Evolutionary conservation across 2,329 filamentous ascomycete species (phyloP), one percentile per base, ranked within the genome.

Genomic region (Xylariaceae sp.): DNA sequence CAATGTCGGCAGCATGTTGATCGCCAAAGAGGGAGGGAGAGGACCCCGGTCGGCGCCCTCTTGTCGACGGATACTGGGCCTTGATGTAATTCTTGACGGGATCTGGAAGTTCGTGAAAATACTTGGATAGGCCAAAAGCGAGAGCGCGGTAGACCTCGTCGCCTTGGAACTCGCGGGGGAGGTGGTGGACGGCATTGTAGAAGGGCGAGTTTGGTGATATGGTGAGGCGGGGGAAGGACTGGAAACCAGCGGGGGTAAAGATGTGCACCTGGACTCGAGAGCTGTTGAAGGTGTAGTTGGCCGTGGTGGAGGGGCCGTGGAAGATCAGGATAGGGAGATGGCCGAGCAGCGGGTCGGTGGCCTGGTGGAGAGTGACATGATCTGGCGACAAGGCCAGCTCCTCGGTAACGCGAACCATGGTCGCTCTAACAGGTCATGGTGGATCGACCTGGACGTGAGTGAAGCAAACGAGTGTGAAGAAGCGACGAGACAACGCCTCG

Each of bases 261-360:
- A 99, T 84, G 75, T 97, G 94, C 65, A 94, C 84, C 78, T 97
- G 93, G 67, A 97, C 92, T 74, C 94, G 89, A 64, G 93, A 97
- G 76, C 89, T 93, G 76, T 91, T 95, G 70, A 87, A 85, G 53
- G 86, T 90, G 66, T 88, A 89, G 76, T 96, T 95, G 69, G 90
- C 87, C 49, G 91, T 95, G 35, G 92, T 92, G 51, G 93, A 93
- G 13, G 92, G 85, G 11, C 93, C 93, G 74, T 97, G 90, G 80
- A 97, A 97, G 74, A 97, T 82, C 67, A 97, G 82, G 67, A 97
- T 81, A 55, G 92, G 86, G 63, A 92, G 81, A 76, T 92, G 83
- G 74, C 88, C 88, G 58, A 95, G 87, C 65, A 92, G 79, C 62
- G 90, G 86, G 75, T 99, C 94, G 73, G 87, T 88, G 68, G 91